Evolutionary conservation across 768 basidiomycete species (phyloP), one percentile per base, ranked within the genome.

Genomic region (Boletus speciosus): DNA sequence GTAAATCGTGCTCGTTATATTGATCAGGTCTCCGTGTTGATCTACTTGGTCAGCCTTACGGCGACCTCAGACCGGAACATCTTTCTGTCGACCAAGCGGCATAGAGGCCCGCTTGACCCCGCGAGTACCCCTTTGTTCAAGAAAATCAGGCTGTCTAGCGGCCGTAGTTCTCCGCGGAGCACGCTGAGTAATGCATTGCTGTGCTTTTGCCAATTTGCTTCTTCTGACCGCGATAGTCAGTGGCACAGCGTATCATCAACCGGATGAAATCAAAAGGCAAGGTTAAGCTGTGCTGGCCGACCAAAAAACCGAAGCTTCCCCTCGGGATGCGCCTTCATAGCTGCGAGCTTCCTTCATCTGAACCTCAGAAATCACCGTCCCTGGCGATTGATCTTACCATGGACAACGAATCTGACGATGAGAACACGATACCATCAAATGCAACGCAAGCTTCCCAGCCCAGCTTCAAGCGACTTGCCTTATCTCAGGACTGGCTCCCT

Each of bases 231-330:
- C 2, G 15, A 38, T 39, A 43, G 27, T 50, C 25, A 68, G 66
- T 68, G 66, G 64, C 67, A 12, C 61, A 58, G 21, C 61, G 52
- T 31, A 51, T 66, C n/a, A 68, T 67, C 32, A 59, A 52, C 7
- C 52, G 49, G 45, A 66, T 68, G 64, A 61, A 52, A 40, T 70
- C 64, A 11, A 68, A 64, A 29, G 66, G 64, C 32, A 69, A 57
- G 47, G 60, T 68, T 4, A 62, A 64, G 47, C 47, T 64, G 6
- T 52, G 25, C 48, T 51, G 59, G 14, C 64, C 57, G 10, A 32
- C 50, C 34, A 64, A 57, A 47, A 60, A 57, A 45, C 49, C 60
- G 37, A 54, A 54, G 16, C 32, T 9, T 54, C 49, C 67, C 19
- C 62, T 61, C 6, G 36, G 49, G 44, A 53, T 49, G 54, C 66